Conservation (phyloP, 257 asterid genomes). For the Nemophila menziesii region DNA sequence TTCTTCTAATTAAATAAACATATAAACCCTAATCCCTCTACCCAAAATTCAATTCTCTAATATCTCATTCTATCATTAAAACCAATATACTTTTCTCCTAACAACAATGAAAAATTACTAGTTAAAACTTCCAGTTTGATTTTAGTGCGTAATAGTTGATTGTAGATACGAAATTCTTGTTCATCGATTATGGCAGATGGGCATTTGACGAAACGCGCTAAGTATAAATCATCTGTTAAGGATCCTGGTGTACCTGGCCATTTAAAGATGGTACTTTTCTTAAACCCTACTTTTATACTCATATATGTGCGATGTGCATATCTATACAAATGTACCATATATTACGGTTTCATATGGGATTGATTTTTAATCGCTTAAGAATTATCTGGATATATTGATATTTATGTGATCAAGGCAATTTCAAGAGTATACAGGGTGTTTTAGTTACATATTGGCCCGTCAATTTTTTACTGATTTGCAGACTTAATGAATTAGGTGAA, state of each 20-base stretch:
- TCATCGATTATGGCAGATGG: slow-evolving; percentile 43
- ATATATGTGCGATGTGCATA: background rate
- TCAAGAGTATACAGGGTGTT: too few relatives aligned
- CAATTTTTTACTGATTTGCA: too few relatives aligned
- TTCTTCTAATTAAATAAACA: too few relatives aligned
- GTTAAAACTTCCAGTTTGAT: too few relatives aligned
- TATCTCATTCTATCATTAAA: background rate
- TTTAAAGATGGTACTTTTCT: slow-evolving; percentile 50
- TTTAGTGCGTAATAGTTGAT: background rate
- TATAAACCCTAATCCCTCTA: background rate
- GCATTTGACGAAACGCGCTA: slow-evolving; percentile 64
- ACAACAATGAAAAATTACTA: too few relatives aligned
- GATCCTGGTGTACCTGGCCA: slow-evolving; percentile 72
- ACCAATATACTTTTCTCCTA: background rate
- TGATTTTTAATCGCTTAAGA: background rate
- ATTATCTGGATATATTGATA: background rate
- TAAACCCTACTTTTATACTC: slow-evolving; percentile 7
- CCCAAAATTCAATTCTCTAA: background rate
- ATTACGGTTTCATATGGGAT: background rate
- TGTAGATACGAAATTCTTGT: background rate
- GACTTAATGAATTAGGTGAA: too few relatives aligned
- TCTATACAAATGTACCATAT: background rate
- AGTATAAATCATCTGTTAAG: slow-evolving; percentile 58
- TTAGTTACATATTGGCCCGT: too few relatives aligned
- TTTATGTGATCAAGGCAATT: background rate